Percentiles rank a stretch among this genome's conserved stretches.
These are phyloP conservation scores for Candida maltosa DNA, from an alignment of 805 yeast species.

Conservation along the genomic window DNA sequence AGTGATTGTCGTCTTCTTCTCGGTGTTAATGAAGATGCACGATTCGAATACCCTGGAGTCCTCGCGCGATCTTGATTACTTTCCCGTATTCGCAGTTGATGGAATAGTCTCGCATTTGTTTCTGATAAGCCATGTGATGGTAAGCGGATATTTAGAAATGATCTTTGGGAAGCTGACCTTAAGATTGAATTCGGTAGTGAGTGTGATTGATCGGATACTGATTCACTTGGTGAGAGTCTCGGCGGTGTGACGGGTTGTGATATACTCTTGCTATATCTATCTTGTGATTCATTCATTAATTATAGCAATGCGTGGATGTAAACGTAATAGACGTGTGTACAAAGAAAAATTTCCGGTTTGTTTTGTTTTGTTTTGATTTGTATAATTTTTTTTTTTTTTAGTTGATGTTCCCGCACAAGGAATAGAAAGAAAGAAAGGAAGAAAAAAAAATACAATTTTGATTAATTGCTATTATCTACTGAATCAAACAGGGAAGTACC, in stretches of 20 bases:
- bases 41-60: not conserved
- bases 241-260: constrained; percentile 7
- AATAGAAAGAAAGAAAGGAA: not conserved
- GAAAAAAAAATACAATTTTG: not conserved
- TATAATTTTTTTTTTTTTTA: too few species aligned
- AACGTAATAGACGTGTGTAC: too few species aligned
- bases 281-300: not conserved
- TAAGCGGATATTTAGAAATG: constrained; percentile 5
- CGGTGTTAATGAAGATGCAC: not conserved
- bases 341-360: too few species aligned
- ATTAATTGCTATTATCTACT: too few species aligned
- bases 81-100: too few species aligned
- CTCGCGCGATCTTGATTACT: not conserved
- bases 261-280: not conserved
- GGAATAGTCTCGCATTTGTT: constrained; percentile 6
- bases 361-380: too few species aligned
- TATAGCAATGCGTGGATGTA: not conserved
- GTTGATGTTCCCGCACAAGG: too few species aligned
- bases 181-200: constrained; percentile 3
- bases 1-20: constrained; percentile 1
- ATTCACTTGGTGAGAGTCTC: not conserved
- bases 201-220: not conserved
- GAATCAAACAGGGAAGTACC: too few species aligned
- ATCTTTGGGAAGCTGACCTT: not conserved
- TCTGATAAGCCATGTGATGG: constrained; percentile 11